Conservation (phyloP, 2,329 filamentous ascomycete species). For the Phaeosphaeriaceae sp. region DNA sequence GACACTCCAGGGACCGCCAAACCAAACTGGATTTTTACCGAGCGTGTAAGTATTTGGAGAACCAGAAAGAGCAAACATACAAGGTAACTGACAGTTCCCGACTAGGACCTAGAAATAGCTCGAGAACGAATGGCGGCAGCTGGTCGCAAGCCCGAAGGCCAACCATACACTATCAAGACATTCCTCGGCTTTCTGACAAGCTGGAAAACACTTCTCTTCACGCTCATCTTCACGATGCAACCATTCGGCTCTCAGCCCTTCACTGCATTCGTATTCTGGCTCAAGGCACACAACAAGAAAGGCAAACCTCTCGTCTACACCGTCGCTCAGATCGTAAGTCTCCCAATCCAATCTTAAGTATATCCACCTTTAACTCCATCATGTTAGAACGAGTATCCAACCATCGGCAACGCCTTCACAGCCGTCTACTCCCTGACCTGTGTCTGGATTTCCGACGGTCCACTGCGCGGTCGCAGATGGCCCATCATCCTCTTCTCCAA, state of each 20-base stretch:
- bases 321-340: constrained; percentile 21
- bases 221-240: constrained; percentile 22
- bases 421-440: constrained; percentile 26
- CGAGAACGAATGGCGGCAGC: constrained; percentile 13
- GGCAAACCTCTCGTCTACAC: constrained; percentile 22
- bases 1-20: constrained; percentile 27
- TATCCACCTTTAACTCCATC: too few relatives aligned
- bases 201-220: constrained; percentile 22
- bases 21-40: constrained; percentile 20
- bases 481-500: constrained; percentile 28
- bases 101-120: constrained; percentile 17
- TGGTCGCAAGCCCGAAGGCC: constrained; percentile 17
- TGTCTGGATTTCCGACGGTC: constrained; percentile 29
- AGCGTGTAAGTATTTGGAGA: constrained; percentile 16
- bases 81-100: background rate
- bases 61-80: background rate
- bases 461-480: constrained; percentile 24
- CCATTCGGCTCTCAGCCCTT: constrained; percentile 26
- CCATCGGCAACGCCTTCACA: constrained; percentile 26
- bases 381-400: constrained; percentile 27
- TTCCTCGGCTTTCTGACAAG: constrained; percentile 15
- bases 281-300: constrained; percentile 26
- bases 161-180: constrained; percentile 14
- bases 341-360: background rate
- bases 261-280: constrained; percentile 21